phyloP scores from a whole-genome alignment of 345 rosid species.

The Rhizophora mangle region DNA sequence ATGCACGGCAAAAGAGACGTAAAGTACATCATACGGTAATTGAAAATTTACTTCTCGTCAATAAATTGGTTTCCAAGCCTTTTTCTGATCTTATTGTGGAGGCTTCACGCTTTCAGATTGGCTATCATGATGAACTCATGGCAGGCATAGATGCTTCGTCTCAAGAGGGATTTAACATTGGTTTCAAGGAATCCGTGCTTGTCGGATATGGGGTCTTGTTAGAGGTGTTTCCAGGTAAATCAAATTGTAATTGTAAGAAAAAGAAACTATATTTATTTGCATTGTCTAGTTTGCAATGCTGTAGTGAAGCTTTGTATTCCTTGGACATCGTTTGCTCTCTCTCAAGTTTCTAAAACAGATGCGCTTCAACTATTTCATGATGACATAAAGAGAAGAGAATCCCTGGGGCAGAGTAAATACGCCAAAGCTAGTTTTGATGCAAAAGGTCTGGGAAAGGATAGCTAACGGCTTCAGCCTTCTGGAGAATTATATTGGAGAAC shows the following conservation, averaged over 20 bases:
- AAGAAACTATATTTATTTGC: not conserved
- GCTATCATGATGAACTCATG: constrained; percentile 72
- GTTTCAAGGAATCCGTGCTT: constrained; percentile 60
- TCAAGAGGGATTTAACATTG: constrained; percentile 73
- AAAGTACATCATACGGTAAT: constrained; percentile 43
- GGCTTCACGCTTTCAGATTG: constrained; percentile 34
- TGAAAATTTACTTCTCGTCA: not conserved
- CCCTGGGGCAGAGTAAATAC: constrained; percentile 23
- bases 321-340: not conserved
- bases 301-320: not conserved
- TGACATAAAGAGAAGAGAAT: constrained; percentile 20
- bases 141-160: constrained; percentile 75
- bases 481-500: constrained; percentile 39
- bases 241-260: not conserved
- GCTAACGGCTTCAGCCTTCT: constrained; percentile 21
- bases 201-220: constrained; percentile 65
- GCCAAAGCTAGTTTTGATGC: constrained; percentile 16
- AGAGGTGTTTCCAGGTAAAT: constrained; percentile 75
- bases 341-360: no score
- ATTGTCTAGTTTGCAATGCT: not conserved
- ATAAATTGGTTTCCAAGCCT: not conserved
- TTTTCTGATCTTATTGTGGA: not conserved
- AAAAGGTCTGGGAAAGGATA: constrained; percentile 16
- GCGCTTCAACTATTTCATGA: no score
- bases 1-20: constrained; percentile 45